These are phyloP conservation scores for Tuber umbilicatum DNA, from an alignment of 495 filamentous ascomycete genomes.

Conservation along the genomic window DNA sequence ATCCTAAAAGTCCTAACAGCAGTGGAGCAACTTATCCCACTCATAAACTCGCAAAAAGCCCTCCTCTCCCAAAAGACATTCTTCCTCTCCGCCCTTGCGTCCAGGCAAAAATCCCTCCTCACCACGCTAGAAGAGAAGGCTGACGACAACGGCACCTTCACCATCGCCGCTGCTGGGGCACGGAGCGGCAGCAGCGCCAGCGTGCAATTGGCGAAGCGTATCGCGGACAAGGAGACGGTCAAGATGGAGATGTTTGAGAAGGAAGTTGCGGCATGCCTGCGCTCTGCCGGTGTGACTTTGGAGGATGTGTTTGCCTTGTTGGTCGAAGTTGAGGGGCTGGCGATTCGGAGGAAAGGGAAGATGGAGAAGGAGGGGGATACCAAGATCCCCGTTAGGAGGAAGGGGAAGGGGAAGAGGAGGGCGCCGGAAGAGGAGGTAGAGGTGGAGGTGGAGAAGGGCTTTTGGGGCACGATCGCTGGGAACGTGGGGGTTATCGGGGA, in stretches of 20 bases:
- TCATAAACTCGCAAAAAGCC: constrained; percentile 29
- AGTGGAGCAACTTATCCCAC: constrained; percentile 34
- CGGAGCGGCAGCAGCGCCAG: background rate
- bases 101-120: constrained; percentile 14
- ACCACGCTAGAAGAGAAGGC: constrained; percentile 17
- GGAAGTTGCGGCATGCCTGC: background rate
- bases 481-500: constrained; percentile 40
- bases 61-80: too few species aligned
- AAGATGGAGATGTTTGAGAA: background rate
- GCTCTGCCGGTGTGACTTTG: too few species aligned
- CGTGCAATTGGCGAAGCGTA: background rate
- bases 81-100: constrained; percentile 20
- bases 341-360: constrained; percentile 13
- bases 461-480: constrained; percentile 34
- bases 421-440: too few species aligned
- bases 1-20: constrained; percentile 32
- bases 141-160: constrained; percentile 10
- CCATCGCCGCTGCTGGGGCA: constrained; percentile 11
- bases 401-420: constrained; percentile 20
- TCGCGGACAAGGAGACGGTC: background rate
- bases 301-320: too few species aligned
- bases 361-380: constrained; percentile 24
- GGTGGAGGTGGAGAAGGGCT: too few species aligned
- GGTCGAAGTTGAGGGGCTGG: too few species aligned
- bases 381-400: constrained; percentile 29